Conservation (phyloP, 2,329 filamentous ascomycete species). For the Hymenoscyphus salicellus region DNA sequence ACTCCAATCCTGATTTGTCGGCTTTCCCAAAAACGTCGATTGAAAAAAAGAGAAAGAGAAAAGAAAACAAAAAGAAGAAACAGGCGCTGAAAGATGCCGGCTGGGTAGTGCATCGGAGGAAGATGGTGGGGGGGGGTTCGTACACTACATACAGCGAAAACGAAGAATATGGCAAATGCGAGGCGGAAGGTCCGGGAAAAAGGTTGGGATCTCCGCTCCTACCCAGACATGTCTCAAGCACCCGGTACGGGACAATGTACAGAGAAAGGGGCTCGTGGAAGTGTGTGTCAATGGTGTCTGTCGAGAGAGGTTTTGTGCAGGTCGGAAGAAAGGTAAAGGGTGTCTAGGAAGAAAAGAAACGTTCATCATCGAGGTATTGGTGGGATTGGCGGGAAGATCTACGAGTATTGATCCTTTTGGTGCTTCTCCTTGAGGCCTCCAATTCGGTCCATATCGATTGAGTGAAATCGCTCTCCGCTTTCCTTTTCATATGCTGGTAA, state of each 20-base stretch:
- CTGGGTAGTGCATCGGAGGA: not conserved
- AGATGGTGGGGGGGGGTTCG: not conserved
- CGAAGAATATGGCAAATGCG: conserved; percentile 11
- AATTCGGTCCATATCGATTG: conserved; percentile 90
- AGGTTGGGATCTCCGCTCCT: not conserved
- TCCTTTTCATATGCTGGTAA: conserved; percentile 88
- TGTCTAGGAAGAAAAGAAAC: conserved; percentile 13
- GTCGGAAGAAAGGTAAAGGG: conserved; percentile 6
- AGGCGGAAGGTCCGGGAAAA: not conserved
- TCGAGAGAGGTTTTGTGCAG: conserved; percentile 12
- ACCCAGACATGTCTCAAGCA: conserved; percentile 4
- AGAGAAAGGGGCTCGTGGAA: conserved; percentile 7
- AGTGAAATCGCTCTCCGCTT: conserved; percentile 77
- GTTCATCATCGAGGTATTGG: conserved; percentile 8
- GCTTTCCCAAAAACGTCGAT: not conserved
- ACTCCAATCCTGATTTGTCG: conserved; percentile 14
- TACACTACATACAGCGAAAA: conserved; percentile 11
- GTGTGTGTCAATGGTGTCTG: conserved; percentile 1
- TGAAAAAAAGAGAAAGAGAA: conserved; percentile 5
- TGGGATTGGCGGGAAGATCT: conserved; percentile 9
- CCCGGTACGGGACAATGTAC: conserved; percentile 13
- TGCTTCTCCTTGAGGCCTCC: conserved; percentile 89
- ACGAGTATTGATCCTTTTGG: conserved; percentile 25
- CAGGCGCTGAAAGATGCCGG: not conserved
- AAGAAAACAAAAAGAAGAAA: not conserved